These are phyloP conservation scores for Escallonia herrerae DNA, from an alignment of 129 eudicot species.

Conservation along the genomic window DNA sequence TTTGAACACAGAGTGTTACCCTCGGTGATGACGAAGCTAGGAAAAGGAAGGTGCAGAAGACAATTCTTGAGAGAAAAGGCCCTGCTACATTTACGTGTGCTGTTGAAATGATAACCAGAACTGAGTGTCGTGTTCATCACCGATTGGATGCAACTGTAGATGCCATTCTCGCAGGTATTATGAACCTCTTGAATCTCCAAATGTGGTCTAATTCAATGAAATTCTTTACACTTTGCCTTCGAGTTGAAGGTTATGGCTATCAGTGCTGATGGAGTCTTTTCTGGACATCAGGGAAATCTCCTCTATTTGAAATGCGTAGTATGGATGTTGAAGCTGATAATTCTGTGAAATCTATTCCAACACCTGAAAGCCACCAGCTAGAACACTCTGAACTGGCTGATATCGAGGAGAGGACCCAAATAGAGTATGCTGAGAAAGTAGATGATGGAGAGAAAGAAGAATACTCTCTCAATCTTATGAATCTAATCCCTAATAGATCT, in stretches of 20 bases:
- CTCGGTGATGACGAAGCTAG: constrained; percentile 97
- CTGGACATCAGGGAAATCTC: constrained; percentile 41
- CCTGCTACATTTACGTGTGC: constrained; percentile 97
- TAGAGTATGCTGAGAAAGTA: constrained; percentile 19
- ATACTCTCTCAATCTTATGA: constrained; percentile 24
- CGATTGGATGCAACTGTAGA: constrained; percentile 90
- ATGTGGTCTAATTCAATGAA: neutral
- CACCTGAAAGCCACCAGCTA: constrained; percentile 27
- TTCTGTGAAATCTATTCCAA: constrained; percentile 21
- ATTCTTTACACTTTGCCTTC: no score
- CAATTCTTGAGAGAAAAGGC: constrained; percentile 98
- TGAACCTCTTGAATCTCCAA: neutral
- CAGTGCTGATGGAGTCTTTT: constrained; percentile 3
- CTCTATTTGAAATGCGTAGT: constrained; percentile 57
- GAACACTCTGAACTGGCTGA: constrained; percentile 19
- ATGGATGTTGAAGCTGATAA: constrained; percentile 50
- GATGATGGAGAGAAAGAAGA: constrained; percentile 20
- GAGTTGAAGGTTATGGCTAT: neutral
- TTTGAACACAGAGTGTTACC: constrained; percentile 78
- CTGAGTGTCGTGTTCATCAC: constrained; percentile 89
- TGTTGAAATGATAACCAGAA: constrained; percentile 83
- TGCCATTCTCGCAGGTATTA: constrained; percentile 82
- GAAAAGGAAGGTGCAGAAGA: constrained; percentile 93
- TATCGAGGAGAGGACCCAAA: constrained; percentile 12
- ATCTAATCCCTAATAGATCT: constrained; percentile 20